Conservation (phyloP, 2,329 filamentous ascomycete genomes). For the Diaporthe sp. region DNA sequence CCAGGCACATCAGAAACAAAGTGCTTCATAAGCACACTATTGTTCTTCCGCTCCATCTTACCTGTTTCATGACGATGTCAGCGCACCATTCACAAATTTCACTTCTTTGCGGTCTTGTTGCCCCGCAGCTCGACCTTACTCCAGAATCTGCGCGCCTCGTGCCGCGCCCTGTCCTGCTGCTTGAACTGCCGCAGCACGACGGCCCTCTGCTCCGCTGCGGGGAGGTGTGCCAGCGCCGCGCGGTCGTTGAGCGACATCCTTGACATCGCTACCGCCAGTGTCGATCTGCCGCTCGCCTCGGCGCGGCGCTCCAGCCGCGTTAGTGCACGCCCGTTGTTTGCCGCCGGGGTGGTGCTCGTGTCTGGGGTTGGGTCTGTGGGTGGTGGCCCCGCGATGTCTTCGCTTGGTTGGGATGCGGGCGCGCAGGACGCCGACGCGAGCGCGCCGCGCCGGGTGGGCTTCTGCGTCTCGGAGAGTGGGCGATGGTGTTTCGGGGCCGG, state of each 20-base stretch:
- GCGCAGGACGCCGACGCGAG: not conserved
- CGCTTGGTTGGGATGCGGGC: not conserved
- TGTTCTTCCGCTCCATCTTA: constrained; percentile 35
- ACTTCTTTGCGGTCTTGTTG: not conserved
- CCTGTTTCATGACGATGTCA: not conserved
- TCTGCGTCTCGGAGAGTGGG: constrained; percentile 11
- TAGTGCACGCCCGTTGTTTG: not conserved
- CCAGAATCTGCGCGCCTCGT: constrained; percentile 36
- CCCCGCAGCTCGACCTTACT: constrained; percentile 37
- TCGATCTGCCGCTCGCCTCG: not conserved
- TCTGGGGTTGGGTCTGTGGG: not conserved
- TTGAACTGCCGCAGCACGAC: constrained; percentile 42
- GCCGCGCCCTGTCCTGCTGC: constrained; percentile 42
- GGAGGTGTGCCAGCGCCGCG: constrained; percentile 43
- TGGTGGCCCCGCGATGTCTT: too few species aligned
- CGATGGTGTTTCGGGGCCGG: not conserved
- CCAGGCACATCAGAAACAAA: constrained; percentile 39
- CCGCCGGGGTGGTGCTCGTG: not conserved
- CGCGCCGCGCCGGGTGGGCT: not conserved
- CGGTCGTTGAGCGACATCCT: constrained; percentile 42
- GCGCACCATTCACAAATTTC: not conserved
- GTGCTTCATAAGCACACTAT: constrained; percentile 38
- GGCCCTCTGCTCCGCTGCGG: constrained; percentile 42
- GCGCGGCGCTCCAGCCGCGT: constrained; percentile 21
- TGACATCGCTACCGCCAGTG: constrained; percentile 2